phyloP scores from a whole-genome alignment of 2,329 filamentous ascomycete species.

The Didymella glomerata region DNA sequence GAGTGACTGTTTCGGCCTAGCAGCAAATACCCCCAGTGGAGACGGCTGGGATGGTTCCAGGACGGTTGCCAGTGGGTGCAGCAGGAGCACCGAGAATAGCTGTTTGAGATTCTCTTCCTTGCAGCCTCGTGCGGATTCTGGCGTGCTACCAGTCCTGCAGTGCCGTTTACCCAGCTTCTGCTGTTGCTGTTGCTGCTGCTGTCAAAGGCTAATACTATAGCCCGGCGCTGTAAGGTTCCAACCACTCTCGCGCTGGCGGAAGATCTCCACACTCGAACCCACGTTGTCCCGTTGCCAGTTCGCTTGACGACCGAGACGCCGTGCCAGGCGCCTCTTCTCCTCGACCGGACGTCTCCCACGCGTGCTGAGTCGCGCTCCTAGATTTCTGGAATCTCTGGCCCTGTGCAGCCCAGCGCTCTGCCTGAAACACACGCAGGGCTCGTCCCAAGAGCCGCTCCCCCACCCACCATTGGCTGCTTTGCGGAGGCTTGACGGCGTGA shows the following conservation, averaged over 20 bases:
- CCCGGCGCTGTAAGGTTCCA: not conserved
- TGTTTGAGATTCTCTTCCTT: constrained; percentile 16
- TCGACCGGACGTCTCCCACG: constrained; percentile 12
- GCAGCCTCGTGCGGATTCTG: constrained; percentile 12
- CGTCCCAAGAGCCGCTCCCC: constrained; percentile 14
- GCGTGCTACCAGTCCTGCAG: constrained; percentile 4
- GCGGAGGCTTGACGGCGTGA: constrained; percentile 17
- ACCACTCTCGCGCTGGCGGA: not conserved
- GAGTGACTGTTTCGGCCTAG: constrained; percentile 11
- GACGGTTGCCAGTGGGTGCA: not conserved
- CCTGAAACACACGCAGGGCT: constrained; percentile 19
- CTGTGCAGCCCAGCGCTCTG: constrained; percentile 10
- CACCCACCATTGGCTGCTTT: constrained; percentile 18
- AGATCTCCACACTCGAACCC: constrained; percentile 24
- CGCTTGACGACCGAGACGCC: constrained; percentile 17
- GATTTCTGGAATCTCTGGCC: not conserved
- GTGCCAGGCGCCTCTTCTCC: constrained; percentile 10
- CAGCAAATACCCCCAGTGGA: not conserved
- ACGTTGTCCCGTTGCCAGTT: constrained; percentile 16
- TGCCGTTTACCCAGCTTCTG: constrained; percentile 5
- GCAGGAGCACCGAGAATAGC: constrained; percentile 1
- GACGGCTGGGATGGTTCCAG: not conserved
- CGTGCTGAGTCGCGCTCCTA: constrained; percentile 6
- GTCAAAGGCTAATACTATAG: not conserved
- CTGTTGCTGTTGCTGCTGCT: not conserved